Conservation (phyloP, 2,329 filamentous ascomycete genomes). For the Cladosporium cucumerinum region DNA sequence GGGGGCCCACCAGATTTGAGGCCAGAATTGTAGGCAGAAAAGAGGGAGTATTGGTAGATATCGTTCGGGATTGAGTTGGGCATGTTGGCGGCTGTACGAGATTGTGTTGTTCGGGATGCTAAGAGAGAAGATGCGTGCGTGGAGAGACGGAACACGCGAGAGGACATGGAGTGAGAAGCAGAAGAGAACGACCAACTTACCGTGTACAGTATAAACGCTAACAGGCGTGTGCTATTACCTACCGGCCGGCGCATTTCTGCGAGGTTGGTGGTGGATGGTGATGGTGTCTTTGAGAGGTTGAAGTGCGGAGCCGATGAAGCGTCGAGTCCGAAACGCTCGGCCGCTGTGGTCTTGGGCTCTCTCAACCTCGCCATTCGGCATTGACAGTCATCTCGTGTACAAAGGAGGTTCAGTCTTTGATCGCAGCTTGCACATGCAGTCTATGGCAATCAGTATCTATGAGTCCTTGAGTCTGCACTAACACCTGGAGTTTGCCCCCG, state of each 20-base stretch:
- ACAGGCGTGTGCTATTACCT: constrained; percentile 16
- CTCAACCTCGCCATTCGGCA: neutral
- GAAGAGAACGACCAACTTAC: constrained; percentile 7
- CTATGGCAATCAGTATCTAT: no score
- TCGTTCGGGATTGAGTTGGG: constrained; percentile 43
- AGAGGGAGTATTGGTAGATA: constrained; percentile 44
- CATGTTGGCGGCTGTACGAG: constrained; percentile 27
- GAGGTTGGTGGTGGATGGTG: constrained; percentile 1
- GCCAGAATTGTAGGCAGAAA: constrained; percentile 37
- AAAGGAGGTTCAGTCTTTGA: neutral
- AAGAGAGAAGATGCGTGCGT: neutral
- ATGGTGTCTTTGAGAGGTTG: constrained; percentile 4
- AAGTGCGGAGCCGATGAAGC: constrained; percentile 13
- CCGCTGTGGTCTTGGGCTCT: neutral
- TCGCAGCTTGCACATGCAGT: neutral
- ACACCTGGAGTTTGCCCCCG: neutral
- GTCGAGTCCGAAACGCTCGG: constrained; percentile 3
- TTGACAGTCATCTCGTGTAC: neutral
- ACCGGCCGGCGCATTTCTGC: constrained; percentile 9
- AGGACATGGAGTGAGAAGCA: neutral
- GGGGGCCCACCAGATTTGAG: constrained; percentile 36
- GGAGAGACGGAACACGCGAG: neutral
- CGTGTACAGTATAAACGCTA: constrained; percentile 7
- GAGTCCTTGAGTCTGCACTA: neutral
- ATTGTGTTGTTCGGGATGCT: neutral